Evolutionary conservation across 192 early-diverging fungal species (phyloP).

Genomic region (Tieghemiomyces parasiticus): DNA sequence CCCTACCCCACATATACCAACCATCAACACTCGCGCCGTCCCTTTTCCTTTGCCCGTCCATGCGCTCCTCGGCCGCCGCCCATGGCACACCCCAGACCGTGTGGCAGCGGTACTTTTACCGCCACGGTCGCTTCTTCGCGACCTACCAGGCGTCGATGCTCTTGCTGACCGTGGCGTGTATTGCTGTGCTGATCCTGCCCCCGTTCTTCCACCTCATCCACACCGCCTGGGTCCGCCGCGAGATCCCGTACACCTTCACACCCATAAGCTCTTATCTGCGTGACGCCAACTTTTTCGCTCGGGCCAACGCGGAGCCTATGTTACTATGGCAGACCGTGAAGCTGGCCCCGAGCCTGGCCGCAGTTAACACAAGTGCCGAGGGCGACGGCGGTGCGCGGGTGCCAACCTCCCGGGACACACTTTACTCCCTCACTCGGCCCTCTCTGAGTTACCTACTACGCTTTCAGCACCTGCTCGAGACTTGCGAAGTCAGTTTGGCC

Average conservation of each 20-base stretch:
- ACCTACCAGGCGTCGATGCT: slow-evolving; percentile 6
- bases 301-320: slow-evolving; percentile 5
- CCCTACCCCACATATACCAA: too few species aligned
- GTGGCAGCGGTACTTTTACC: slow-evolving; percentile 2
- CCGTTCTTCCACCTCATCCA: slow-evolving; percentile 1
- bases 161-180: slow-evolving; percentile 6
- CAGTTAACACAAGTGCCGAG: too few species aligned
- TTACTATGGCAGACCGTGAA: slow-evolving; percentile 8
- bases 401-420: not conserved
- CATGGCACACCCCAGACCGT: not conserved
- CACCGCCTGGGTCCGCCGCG: not conserved
- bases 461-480: slow-evolving; percentile 5
- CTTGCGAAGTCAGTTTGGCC: not conserved
- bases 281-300: slow-evolving; percentile 4
- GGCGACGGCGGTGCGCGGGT: too few species aligned
- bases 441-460: not conserved
- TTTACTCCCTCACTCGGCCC: not conserved
- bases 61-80: too few species aligned
- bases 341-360: not conserved
- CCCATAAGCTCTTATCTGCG: slow-evolving; percentile 8
- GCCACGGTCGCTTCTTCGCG: slow-evolving; percentile 8
- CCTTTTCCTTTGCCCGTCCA: too few species aligned
- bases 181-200: slow-evolving; percentile 7
- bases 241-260: slow-evolving; percentile 9
- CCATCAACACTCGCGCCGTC: too few species aligned